Evolutionary conservation across 371 early-diverging fungal species (phyloP).

Genomic region (Mortierella sp.): DNA sequence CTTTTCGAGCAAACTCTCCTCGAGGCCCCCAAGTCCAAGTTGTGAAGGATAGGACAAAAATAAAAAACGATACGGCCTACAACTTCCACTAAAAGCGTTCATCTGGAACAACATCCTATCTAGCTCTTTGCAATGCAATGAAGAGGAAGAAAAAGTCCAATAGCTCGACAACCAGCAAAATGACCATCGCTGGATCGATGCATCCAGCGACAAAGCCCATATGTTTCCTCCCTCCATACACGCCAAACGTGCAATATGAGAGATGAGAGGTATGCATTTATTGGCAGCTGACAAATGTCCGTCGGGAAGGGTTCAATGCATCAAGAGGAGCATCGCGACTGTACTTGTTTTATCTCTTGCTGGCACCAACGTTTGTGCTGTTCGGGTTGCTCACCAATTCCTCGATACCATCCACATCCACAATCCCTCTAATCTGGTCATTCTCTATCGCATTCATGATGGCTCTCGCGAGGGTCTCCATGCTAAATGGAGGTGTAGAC

Average conservation of each 20-base stretch:
- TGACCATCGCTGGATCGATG: no score
- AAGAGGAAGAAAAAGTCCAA: no score
- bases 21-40: conserved; percentile 44
- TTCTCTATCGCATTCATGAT: conserved; percentile 62
- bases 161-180: no score
- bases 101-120: no score
- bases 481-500: conserved; percentile 68
- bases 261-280: no score
- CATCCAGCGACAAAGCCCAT: no score
- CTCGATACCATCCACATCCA: conserved; percentile 63
- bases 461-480: conserved; percentile 72
- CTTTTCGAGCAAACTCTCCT: conserved; percentile 51
- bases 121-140: no score
- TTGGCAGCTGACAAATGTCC: no score
- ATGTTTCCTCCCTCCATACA: no score
- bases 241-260: no score
- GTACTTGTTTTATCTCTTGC: conserved; percentile 10
- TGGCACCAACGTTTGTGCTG: conserved; percentile 35
- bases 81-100: no score
- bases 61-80: conserved; percentile 21
- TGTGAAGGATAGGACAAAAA: conserved; percentile 19
- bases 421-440: conserved; percentile 57
- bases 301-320: no score
- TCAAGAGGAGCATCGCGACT: not conserved
- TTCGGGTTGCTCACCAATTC: conserved; percentile 37